Evolutionary conservation across 805 yeast genomes (phyloP), one percentile per base, ranked within the genome.

Genomic region (Phaffomyces thermotolerans): DNA sequence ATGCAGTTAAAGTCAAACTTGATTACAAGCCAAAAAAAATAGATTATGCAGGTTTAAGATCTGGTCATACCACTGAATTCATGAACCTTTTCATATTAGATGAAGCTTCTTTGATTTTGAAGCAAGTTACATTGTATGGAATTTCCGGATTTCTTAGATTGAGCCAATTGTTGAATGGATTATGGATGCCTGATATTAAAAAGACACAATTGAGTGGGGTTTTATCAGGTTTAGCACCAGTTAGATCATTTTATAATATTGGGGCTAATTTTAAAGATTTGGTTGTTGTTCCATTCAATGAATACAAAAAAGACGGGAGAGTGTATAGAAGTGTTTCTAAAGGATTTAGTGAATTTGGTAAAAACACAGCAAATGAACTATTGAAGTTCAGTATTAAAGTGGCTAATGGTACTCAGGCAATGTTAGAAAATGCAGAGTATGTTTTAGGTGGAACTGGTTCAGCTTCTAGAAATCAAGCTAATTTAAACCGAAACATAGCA

Each of bases 1-100:
- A 75, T 45, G 67, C 80, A 0, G 64, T 86, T 3, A 72, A 70
- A 38, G 59, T 93, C 18, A 79, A 79, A 48, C 67, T 93, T 34
- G 98, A 93, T 62, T 93, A 93, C 60, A 89, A 88, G 58, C 98
- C 99, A 0, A 89, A 89, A 59, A 84, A 79, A 51, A 72, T 91
- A 25, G 95, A 91, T 60, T 86, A 84, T 57, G 76, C 79, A 2
- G 96, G 95, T 0, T 72, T 90, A 27, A 70, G 86, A 45, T 83
- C 96, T 0, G 98, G 98, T 0, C 88, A 83, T 48, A 76, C 88
- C 0, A 80, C 84, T 3, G 97, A 91, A 59, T 75, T 93, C 41
- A 79, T 88, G 75, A 93, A 93, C 59, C 77, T 93, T 49, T 90
- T 93, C 63, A 81, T 83, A 8, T 69, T 93, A 33, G 96, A 91